Percentiles rank a stretch among this genome's conserved stretches.
phyloP scores from a whole-genome alignment of 2,329 filamentous ascomycete species.

The Cladophialophora immunda region DNA sequence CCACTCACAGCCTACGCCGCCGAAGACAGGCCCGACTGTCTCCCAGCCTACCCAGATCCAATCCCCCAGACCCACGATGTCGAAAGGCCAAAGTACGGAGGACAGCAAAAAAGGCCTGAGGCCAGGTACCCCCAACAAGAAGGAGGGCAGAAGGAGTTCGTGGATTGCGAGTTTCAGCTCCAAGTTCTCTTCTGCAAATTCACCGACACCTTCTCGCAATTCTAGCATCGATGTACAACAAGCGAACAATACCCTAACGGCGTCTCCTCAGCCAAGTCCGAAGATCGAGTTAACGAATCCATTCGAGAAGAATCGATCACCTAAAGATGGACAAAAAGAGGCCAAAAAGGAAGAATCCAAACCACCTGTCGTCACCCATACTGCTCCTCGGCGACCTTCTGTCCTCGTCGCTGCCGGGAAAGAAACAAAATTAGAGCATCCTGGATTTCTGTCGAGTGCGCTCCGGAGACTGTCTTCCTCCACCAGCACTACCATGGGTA shows the following conservation, averaged over 20 bases:
- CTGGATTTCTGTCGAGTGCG: constrained; percentile 81
- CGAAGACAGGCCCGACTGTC: constrained; percentile 12
- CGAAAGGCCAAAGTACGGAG: constrained; percentile 30
- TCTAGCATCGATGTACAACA: constrained; percentile 39
- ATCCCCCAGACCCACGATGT: constrained; percentile 25
- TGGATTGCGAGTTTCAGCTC: constrained; percentile 95
- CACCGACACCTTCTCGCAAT: constrained; percentile 49
- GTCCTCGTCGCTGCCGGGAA: constrained; percentile 41
- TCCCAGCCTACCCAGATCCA: constrained; percentile 15
- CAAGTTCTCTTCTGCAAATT: constrained; percentile 76
- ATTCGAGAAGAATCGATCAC: constrained; percentile 48
- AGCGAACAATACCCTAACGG: constrained; percentile 15
- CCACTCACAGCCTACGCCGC: constrained; percentile 14
- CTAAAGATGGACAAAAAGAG: constrained; percentile 52
- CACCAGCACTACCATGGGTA: constrained; percentile 59
- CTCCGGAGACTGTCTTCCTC: constrained; percentile 83
- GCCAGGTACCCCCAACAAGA: constrained; percentile 30
- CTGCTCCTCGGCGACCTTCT: constrained; percentile 35
- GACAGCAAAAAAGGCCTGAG: constrained; percentile 29
- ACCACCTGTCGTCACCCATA: constrained; percentile 66
- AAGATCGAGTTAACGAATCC: constrained; percentile 53
- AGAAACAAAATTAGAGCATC: constrained; percentile 69
- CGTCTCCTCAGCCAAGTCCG: constrained; percentile 44
- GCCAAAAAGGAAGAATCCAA: constrained; percentile 48
- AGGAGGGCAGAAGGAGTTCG: constrained; percentile 70